phyloP scores from a whole-genome alignment of 1,139 yeast species.

The Yamadazyma conglobata region DNA sequence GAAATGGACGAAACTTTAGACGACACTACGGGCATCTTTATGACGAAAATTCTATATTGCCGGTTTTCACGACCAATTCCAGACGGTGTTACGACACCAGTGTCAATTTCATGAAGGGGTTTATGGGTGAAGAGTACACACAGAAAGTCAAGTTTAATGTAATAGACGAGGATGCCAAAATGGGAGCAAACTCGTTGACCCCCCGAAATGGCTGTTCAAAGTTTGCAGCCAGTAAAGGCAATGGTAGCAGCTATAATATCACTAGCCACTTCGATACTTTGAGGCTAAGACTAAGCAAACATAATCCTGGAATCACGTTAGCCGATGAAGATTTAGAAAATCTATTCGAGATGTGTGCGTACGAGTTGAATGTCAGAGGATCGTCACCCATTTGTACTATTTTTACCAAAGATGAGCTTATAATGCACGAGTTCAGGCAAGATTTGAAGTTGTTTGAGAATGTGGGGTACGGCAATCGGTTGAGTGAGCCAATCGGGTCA shows the following conservation, averaged over 20 bases:
- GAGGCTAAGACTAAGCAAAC: conserved; percentile 33
- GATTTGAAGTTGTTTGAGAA: conserved; percentile 47
- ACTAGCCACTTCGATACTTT: conserved; percentile 18
- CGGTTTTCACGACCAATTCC: conserved; percentile 34
- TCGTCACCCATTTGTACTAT: conserved; percentile 45
- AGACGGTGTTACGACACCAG: conserved; percentile 30
- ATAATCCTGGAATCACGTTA: conserved; percentile 29
- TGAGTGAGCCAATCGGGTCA: conserved; percentile 42
- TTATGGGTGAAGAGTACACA: conserved; percentile 19
- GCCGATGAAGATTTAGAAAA: conserved; percentile 37
- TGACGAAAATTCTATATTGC: conserved; percentile 18
- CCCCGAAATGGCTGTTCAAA: conserved; percentile 25
- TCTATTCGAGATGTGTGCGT: conserved; percentile 49
- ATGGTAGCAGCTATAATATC: conserved; percentile 6
- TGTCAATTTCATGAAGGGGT: conserved; percentile 32
- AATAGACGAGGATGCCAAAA: conserved; percentile 23
- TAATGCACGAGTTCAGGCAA: conserved; percentile 37
- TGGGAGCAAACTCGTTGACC: conserved; percentile 38
- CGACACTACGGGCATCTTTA: conserved; percentile 29
- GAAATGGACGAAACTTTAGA: conserved; percentile 34
- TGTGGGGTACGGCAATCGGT: conserved; percentile 49
- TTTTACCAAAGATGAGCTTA: conserved; percentile 47
- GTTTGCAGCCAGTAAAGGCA: conserved; percentile 7
- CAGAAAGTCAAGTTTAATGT: conserved; percentile 22
- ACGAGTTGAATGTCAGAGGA: conserved; percentile 52